phyloP scores from a whole-genome alignment of 495 filamentous ascomycete genomes.

The Penicillium verhagenii region DNA sequence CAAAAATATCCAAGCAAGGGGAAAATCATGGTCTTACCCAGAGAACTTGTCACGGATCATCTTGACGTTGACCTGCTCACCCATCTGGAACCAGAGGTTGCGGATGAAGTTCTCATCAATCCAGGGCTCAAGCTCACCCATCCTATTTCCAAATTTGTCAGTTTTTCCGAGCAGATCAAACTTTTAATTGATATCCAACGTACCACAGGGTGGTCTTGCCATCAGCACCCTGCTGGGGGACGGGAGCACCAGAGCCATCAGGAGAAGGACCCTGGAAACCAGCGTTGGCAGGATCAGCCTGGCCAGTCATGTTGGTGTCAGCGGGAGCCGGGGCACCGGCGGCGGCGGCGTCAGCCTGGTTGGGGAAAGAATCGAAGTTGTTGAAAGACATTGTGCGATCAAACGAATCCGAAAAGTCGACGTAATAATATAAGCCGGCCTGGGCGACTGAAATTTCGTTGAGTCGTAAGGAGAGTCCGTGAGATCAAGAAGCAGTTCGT shows the following conservation, averaged over 20 bases:
- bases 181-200: slow-evolving; percentile 22
- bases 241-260: slow-evolving; percentile 53
- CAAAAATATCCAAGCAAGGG: background rate
- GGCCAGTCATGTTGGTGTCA: slow-evolving; percentile 50
- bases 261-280: slow-evolving; percentile 54
- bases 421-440: slow-evolving; percentile 40
- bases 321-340: slow-evolving; percentile 52
- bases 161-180: background rate
- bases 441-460: slow-evolving; percentile 36
- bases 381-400: slow-evolving; percentile 55
- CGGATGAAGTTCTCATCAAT: slow-evolving; percentile 99
- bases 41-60: slow-evolving; percentile 99
- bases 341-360: slow-evolving; percentile 55
- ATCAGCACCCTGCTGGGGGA: slow-evolving; percentile 57
- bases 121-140: slow-evolving; percentile 99
- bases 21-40: slow-evolving; percentile 63
- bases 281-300: slow-evolving; percentile 54
- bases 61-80: slow-evolving; percentile 95
- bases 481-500: slow-evolving; percentile 37
- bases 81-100: slow-evolving; percentile 86
- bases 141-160: slow-evolving; percentile 56
- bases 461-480: slow-evolving; percentile 47
- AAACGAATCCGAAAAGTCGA: slow-evolving; percentile 29
- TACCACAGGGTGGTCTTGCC: slow-evolving; percentile 84
- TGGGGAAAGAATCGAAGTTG: slow-evolving; percentile 57